phyloP scores from a whole-genome alignment of 2,329 filamentous ascomycete genomes.

The Aspergillus hiratsukae region DNA sequence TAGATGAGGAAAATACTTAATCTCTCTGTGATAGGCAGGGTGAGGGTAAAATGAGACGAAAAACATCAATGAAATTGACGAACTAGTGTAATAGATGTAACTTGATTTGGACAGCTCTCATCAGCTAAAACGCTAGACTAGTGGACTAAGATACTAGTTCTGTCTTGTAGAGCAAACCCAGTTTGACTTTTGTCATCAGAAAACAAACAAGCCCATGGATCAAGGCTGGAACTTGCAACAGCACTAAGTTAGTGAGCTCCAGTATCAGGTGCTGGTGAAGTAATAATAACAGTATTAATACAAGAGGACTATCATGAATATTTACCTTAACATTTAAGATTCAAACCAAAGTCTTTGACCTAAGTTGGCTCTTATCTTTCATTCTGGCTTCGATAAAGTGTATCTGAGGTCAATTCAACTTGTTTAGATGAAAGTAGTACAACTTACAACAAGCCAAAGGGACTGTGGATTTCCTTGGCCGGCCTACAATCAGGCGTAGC shows the following conservation, averaged over 20 bases:
- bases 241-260: conserved; percentile 15
- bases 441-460: background rate
- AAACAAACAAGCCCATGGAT: conserved; percentile 22
- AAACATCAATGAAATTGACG: background rate
- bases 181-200: conserved; percentile 11
- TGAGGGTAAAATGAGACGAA: background rate
- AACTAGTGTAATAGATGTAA: conserved; percentile 17
- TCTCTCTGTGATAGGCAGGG: background rate
- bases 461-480: background rate
- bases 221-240: conserved; percentile 9
- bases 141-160: conserved; percentile 9
- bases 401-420: background rate
- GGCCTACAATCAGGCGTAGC: background rate
- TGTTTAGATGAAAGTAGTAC: background rate
- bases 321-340: background rate
- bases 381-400: background rate
- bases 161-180: conserved; percentile 2
- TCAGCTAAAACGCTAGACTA: conserved; percentile 6
- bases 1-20: background rate
- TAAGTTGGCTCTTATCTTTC: background rate
- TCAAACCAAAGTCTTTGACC: background rate
- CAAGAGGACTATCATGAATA: background rate
- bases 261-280: conserved; percentile 13
- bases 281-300: conserved; percentile 21
- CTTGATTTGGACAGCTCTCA: conserved; percentile 17